Evolutionary conservation across 1,139 yeast species (phyloP), one percentile per base, ranked within the genome.

Genomic region (Sugiyamaella japonica): DNA sequence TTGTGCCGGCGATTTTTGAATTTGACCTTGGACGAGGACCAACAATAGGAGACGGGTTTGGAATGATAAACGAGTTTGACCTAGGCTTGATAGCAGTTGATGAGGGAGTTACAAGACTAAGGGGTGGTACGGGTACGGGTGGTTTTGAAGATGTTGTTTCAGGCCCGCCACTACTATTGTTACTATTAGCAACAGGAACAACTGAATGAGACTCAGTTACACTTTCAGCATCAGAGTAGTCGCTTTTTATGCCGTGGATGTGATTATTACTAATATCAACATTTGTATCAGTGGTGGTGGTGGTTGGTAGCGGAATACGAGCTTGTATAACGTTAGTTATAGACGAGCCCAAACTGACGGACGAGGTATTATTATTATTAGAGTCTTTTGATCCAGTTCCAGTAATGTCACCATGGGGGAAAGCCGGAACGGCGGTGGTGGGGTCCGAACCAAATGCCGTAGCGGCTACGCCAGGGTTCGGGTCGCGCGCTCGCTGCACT

Each of bases 1-100:
- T 61, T 38, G 61, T 56, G 28, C 59, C 61, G 13, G 54, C 13
- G 13, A 58, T 48, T 50, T 51, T 53, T 20, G 61, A 52, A 39
- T 48, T 50, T 47, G 57, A 52, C 28, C 56, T 46, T 10, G 56
- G 48, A 25, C 58, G 54, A n/a, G 25, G 37, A 25, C n/a, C 28
- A n/a, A 38, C 17, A 17, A 23, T 16, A 15, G 41, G 41, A 38
- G 41, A 12, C 15, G 41, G 41, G 17, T 36, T 36, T n/a, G 39
- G 3, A 36, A 36, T n/a, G 17, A 36, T 36, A 12, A 15, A 13
- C 15, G 42, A 39, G 23, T n/a, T 4, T 39, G 42, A 39, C 7
- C 42, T 15, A n/a, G 16, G 23, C 13, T 6, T 39, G 4, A 7
- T 10, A n/a, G 7, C 13, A 16, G 42, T 9, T 20, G 42, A 16